Percentiles rank a stretch among this genome's conserved stretches.
Conservation (phyloP, 108 stramenopile genomes). For the Discostella stelligeroides region DNA sequence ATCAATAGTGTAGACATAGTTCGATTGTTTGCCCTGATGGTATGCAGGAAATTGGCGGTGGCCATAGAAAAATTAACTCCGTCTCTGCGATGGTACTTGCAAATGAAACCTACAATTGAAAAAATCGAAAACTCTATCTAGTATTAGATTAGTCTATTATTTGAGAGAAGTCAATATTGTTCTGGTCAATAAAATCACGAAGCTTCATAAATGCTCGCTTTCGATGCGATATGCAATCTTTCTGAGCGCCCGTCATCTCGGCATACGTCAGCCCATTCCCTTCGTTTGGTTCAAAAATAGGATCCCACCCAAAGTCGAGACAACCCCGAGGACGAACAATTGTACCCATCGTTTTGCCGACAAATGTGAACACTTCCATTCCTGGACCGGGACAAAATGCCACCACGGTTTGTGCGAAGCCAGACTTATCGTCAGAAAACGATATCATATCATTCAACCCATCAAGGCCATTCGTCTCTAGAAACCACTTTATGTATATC, state of each 20-base stretch:
- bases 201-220: conserved; percentile 83
- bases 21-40: no score
- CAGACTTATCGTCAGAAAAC: conserved; percentile 92
- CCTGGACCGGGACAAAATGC: conserved; percentile 92
- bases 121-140: no score
- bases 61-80: no score
- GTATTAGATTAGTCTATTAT: no score
- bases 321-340: conserved; percentile 91
- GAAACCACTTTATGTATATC: conserved; percentile 99
- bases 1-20: no score
- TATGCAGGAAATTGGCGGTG: no score
- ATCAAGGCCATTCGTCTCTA: conserved; percentile 91
- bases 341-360: conserved; percentile 83
- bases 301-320: conserved; percentile 96
- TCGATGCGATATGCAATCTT: conserved; percentile 95
- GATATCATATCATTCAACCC: conserved; percentile 89
- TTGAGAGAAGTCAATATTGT: background rate
- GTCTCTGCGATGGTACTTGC: no score
- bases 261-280: conserved; percentile 89
- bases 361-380: conserved; percentile 84
- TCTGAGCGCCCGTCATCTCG: conserved; percentile 93
- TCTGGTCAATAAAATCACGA: conserved; percentile 40
- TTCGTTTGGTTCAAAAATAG: conserved; percentile 82
- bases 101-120: no score
- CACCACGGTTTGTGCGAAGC: conserved; percentile 96